Base-by-base conservation (phyloP, 2,329 filamentous ascomycete genomes). In the Macroventuria anomochaeta region DNA sequence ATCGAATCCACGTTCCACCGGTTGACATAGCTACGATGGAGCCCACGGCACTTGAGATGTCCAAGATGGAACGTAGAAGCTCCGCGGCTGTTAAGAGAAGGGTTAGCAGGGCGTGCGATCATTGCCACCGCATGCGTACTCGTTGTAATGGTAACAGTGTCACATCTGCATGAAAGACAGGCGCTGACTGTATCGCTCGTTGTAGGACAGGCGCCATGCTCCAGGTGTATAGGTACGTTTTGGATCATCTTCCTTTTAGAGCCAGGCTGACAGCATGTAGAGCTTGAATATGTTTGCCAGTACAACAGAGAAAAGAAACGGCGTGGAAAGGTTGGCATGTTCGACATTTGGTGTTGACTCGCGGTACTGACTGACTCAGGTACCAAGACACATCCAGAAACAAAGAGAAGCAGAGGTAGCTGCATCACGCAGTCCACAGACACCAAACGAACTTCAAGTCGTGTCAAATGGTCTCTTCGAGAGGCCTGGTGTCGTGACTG, bases 281-380 rank as follows among this genome's bases (percentile, higher is more conserved):
- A 96, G 77, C 93, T 96, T 65, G 89, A 89, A 25, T 81, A 96
- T 63, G 86, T 88, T 36, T 97, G 93, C 78, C 91, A 96, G 77
- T 97, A 96, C 77, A 88, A 91, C 58, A 87, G 93, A 54, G 91
- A 96, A 76, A 87, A 92, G 64, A 97, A 97, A 80, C 96, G 96
- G 80, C 85, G 93, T 69, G 93, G 93, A 63, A 96, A 96, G 75
- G 91, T 91, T 44, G 31, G 55, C 26, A 21, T 31, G 23, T 31
- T 28, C 17, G 3, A 36, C 28, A 11, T 10, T 25, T 40, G 18
- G 7, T 36, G 17, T 38, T 40, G 28, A 29, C 18, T 18, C 28
- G 28, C 38, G 23, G 40, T 53, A 38, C 55, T 67, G 32, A 64
- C 49, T 29, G 50, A 55, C 34, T 50, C 40, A 74, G 69, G 71